phyloP scores from a whole-genome alignment of 2,329 filamentous ascomycete species.

The Ampelomyces quisqualis region DNA sequence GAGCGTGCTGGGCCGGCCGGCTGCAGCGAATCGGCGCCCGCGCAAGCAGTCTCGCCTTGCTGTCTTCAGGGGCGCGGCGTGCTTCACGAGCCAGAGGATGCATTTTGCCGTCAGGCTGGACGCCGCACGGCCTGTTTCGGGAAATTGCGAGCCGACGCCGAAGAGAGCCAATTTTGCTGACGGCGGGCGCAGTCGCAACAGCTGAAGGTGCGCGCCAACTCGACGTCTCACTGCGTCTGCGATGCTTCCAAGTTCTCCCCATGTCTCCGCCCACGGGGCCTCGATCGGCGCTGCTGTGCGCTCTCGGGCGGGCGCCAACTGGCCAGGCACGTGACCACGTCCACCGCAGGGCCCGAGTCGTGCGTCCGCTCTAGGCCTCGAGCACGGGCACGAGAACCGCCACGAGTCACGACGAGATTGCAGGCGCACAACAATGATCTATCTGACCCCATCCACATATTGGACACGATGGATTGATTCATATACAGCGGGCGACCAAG shows the following conservation, averaged over 20 bases:
- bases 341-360: too few species aligned
- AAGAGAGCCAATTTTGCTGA: too few species aligned
- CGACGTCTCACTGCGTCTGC: too few species aligned
- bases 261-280: not conserved
- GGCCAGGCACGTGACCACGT: too few species aligned
- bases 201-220: not conserved
- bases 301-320: not conserved
- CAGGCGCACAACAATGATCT: too few species aligned
- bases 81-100: conserved; percentile 13
- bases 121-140: conserved; percentile 12
- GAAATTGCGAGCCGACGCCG: conserved; percentile 11
- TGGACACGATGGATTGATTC: too few species aligned
- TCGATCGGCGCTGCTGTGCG: conserved; percentile 4
- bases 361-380: not conserved
- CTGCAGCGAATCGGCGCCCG: conserved; percentile 14
- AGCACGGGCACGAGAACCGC: too few species aligned
- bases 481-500: conserved; percentile 6
- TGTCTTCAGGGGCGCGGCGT: conserved; percentile 12
- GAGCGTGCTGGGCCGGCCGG: not conserved
- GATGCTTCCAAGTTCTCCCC: conserved; percentile 2
- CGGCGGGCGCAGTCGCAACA: not conserved
- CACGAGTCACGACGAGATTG: conserved; percentile 3
- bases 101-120: conserved; percentile 11
- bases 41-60: conserved; percentile 14
- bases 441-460: too few species aligned